Evolutionary conservation across 495 filamentous ascomycete species (phyloP), one percentile per base, ranked within the genome.

Genomic region (Beverwykella pulmonaria): DNA sequence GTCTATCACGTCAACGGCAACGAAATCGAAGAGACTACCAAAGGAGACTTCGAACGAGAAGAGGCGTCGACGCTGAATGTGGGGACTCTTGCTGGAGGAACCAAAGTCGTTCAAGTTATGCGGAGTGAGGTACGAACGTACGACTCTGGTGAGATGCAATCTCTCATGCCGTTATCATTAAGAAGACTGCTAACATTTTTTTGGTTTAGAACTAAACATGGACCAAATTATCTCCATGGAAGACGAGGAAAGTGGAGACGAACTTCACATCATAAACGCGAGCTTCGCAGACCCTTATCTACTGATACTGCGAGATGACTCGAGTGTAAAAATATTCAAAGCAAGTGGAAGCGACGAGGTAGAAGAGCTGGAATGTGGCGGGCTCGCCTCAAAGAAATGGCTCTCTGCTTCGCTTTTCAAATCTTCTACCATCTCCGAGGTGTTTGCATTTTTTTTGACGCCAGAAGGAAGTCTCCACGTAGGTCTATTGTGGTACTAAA

Each of bases 241-340:
- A 59, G 93, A 98, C 66, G 94, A 97, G 69, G 90, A 91, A 50
- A 91, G 86, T 0, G 92, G 87, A 20, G 83, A 83, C 12, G 87
- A 88, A 66, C 86, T 90, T 4, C 82, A 86, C 39, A 88, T 93
- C 26, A 78, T 91, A 44, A 90, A 84, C 71, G 88, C 89, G n/a
- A 94, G 90, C 75, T 90, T 98, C 69, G 82, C 83, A 14, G 94
- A 97, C 72, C 92, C 92, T 6, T 97, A 90, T 73, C 72, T 99
- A n/a, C 79, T 96, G 1, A 83, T 99, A 3, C 74, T 97, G 46
- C 83, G 90, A 60, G 90, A 96, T 61, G 92, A 97, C 75, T 84
- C 83, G 0, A 92, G 88, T 53, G 81, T 90, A 9, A 83, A 88
- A 41, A 80, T 98, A 27, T 86, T 92, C 22, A 82, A 89, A 73